These are phyloP conservation scores for Cryphonectria carpinicola DNA, from an alignment of 2,329 filamentous ascomycete species.

Conservation along the genomic window DNA sequence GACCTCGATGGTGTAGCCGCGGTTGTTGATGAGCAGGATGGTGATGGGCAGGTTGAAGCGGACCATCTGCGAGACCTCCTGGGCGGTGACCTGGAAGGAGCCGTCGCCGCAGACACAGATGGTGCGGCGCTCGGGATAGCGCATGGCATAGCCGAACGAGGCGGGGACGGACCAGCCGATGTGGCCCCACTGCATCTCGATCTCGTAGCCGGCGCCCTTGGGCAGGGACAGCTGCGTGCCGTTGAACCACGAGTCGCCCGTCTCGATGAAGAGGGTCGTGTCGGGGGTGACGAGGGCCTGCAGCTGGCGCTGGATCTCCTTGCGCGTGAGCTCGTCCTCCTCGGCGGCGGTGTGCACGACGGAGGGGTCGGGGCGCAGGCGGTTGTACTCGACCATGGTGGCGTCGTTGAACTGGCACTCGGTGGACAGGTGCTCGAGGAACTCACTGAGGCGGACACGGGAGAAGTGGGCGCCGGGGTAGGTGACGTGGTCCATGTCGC, in stretches of 20 bases:
- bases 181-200: constrained; percentile 39
- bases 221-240: constrained; percentile 35
- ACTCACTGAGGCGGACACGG: constrained; percentile 35
- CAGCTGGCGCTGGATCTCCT: constrained; percentile 35
- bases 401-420: constrained; percentile 32
- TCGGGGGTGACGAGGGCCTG: constrained; percentile 32
- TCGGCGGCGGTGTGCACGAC: constrained; percentile 29
- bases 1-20: constrained; percentile 45
- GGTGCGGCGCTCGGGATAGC: constrained; percentile 33
- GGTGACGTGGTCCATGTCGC: constrained; percentile 36
- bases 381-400: constrained; percentile 36
- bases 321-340: constrained; percentile 33
- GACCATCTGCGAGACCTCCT: constrained; percentile 43
- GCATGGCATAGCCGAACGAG: constrained; percentile 35
- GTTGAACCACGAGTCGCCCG: constrained; percentile 38
- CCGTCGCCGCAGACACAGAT: constrained; percentile 42
- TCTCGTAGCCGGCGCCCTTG: constrained; percentile 35
- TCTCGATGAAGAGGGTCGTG: constrained; percentile 35
- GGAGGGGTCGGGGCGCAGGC: constrained; percentile 32
- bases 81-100: constrained; percentile 43
- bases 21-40: constrained; percentile 43
- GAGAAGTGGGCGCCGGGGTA: constrained; percentile 36
- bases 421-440: constrained; percentile 33
- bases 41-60: constrained; percentile 38
- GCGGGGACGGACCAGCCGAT: constrained; percentile 37